These are phyloP conservation scores for Platismatia glauca DNA, from an alignment of 495 filamentous ascomycete species.

Conservation along the genomic window DNA sequence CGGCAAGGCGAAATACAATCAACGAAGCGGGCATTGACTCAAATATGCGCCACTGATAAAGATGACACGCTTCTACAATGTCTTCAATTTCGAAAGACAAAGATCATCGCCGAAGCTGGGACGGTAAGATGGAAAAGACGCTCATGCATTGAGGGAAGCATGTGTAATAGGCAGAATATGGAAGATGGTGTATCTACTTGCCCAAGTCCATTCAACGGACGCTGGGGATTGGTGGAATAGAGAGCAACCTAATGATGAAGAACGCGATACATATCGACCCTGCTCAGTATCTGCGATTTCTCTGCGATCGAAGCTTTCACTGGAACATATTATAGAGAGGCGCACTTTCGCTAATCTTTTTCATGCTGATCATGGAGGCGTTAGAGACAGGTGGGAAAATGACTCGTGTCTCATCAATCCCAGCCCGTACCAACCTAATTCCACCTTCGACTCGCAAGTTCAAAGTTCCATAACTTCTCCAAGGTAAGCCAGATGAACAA, in stretches of 20 bases:
- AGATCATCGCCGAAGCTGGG: not conserved
- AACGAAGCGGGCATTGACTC: slow-evolving; percentile 22
- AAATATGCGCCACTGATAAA: not conserved
- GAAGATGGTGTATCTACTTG: not conserved
- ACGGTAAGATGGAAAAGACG: not conserved
- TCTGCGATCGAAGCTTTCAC: not conserved
- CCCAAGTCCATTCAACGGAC: not conserved
- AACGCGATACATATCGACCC: not conserved
- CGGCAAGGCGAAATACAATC: slow-evolving; percentile 76
- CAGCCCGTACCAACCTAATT: not conserved
- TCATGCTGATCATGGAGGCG: not conserved
- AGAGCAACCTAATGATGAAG: not conserved
- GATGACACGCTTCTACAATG: slow-evolving; percentile 7
- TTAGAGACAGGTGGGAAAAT: not conserved
- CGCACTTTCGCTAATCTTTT: not conserved
- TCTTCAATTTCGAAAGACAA: not conserved
- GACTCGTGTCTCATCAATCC: not conserved
- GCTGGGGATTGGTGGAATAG: not conserved
- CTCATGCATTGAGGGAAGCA: not conserved
- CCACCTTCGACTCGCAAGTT: not conserved
- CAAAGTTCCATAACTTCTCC: not conserved
- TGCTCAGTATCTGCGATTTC: not conserved
- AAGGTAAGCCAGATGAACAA: not conserved
- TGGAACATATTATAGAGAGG: not conserved
- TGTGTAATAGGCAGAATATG: not conserved